These are phyloP conservation scores for Orbilia oligospora DNA, from an alignment of 2,329 filamentous ascomycete genomes.

Conservation along the genomic window DNA sequence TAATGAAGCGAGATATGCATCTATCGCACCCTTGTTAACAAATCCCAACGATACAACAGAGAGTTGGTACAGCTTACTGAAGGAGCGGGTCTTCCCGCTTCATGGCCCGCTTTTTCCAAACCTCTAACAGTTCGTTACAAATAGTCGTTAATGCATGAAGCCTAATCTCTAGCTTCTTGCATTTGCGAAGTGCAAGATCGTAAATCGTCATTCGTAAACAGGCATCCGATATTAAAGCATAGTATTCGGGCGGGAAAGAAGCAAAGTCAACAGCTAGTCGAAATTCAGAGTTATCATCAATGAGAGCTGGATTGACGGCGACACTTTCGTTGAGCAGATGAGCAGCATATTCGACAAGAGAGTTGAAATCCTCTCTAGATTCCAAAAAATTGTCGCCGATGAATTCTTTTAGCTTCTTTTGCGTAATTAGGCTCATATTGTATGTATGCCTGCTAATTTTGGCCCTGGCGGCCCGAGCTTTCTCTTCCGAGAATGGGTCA, in stretches of 20 bases:
- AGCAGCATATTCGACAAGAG: slow-evolving; percentile 50
- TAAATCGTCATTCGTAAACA: slow-evolving; percentile 56
- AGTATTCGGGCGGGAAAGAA: slow-evolving; percentile 43
- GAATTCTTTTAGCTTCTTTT: slow-evolving; percentile 60
- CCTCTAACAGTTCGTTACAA: slow-evolving; percentile 77
- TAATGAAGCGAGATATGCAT: slow-evolving; percentile 78
- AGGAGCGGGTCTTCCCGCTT: slow-evolving; percentile 66
- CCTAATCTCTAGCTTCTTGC: slow-evolving; percentile 74
- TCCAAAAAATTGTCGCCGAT: slow-evolving; percentile 49
- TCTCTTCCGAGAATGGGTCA: slow-evolving; percentile 58
- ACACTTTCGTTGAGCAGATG: slow-evolving; percentile 52
- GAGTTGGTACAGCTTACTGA: slow-evolving; percentile 55
- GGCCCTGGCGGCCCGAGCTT: slow-evolving; percentile 44
- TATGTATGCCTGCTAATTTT: slow-evolving; percentile 56
- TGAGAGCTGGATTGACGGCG: slow-evolving; percentile 39
- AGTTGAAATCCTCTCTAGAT: slow-evolving; percentile 55
- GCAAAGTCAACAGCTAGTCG: slow-evolving; percentile 44
- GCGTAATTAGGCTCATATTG: slow-evolving; percentile 58
- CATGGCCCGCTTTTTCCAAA: slow-evolving; percentile 73
- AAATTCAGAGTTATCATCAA: slow-evolving; percentile 50
- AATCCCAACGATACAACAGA: not conserved
- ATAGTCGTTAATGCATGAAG: slow-evolving; percentile 83
- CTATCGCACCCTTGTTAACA: slow-evolving; percentile 47
- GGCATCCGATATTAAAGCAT: slow-evolving; percentile 51
- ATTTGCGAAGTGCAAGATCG: slow-evolving; percentile 54